Evolutionary conservation across 2,329 filamentous ascomycete genomes (phyloP).

Genomic region (Akanthomyces dipterigenus): DNA sequence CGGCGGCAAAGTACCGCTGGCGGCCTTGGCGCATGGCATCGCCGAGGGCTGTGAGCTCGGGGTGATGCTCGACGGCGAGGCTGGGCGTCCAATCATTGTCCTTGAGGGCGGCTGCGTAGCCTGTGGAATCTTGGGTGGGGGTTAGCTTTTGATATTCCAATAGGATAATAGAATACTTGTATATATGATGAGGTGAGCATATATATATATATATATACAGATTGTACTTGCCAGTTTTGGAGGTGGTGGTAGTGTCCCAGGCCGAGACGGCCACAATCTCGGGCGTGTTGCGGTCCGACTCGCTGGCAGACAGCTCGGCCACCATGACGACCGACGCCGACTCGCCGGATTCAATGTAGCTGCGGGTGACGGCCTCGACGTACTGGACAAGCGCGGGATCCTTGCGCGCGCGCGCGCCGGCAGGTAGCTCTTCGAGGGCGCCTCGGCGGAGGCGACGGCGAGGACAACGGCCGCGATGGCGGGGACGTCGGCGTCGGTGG

Average conservation of each 20-base stretch:
- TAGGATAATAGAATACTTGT: too few relatives aligned
- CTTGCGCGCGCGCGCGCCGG: slow-evolving; percentile 2
- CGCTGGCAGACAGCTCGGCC: slow-evolving; percentile 9
- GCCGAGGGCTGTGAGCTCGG: background rate
- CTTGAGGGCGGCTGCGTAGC: background rate
- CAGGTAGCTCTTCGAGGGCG: slow-evolving; percentile 14
- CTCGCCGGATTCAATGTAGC: slow-evolving; percentile 4
- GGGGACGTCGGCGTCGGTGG: slow-evolving; percentile 15
- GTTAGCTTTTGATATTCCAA: too few relatives aligned
- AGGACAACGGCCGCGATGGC: slow-evolving; percentile 15
- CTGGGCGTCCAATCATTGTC: background rate
- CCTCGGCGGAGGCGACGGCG: slow-evolving; percentile 13
- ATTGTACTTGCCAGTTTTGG: background rate
- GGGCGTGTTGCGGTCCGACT: background rate
- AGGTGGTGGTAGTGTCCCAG: slow-evolving; percentile 13
- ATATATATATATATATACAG: too few relatives aligned
- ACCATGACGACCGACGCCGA: slow-evolving; percentile 11
- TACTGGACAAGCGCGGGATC: background rate
- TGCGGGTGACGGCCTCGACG: slow-evolving; percentile 3
- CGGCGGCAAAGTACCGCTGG: background rate
- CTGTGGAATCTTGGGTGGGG: background rate
- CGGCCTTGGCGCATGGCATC: slow-evolving; percentile 2
- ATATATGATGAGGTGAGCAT: too few relatives aligned
- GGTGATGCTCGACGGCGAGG: background rate
- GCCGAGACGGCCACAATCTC: slow-evolving; percentile 13